phyloP scores from a whole-genome alignment of 2,329 filamentous ascomycete genomes.

The Alternaria gansuensis region DNA sequence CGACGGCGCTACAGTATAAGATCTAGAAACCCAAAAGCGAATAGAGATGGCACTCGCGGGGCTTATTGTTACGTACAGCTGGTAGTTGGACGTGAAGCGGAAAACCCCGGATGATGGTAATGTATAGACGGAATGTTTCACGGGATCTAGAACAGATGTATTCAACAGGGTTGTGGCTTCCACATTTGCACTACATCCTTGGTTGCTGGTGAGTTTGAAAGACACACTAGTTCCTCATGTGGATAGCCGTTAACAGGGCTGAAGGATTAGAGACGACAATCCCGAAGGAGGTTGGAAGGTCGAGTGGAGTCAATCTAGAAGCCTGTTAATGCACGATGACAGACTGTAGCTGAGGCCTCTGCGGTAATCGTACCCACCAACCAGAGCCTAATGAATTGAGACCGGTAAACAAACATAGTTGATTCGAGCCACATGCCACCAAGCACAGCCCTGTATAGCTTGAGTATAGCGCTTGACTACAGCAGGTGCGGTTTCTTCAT shows the following conservation, averaged over 20 bases:
- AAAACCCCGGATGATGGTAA: neutral
- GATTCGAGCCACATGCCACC: neutral
- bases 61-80: neutral
- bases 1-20: constrained; percentile 2
- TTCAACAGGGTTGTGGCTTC: neutral
- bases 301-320: constrained; percentile 11
- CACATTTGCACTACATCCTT: neutral
- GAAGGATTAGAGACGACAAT: neutral
- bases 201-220: neutral
- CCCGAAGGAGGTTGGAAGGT: neutral
- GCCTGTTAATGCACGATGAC: constrained; percentile 14
- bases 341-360: constrained; percentile 7
- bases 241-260: neutral
- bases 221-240: neutral
- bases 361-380: neutral
- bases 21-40: constrained; percentile 5
- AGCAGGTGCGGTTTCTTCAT: neutral
- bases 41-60: constrained; percentile 3
- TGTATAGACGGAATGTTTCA: neutral
- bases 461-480: neutral
- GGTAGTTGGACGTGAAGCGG: neutral
- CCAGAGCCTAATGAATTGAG: neutral
- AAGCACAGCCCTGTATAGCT: neutral
- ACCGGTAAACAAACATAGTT: neutral
- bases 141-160: neutral